A percentile compares a stretch with the other conserved stretches of the same genome.
phyloP scores from a whole-genome alignment of 1,284 basidiomycete species.

The Fomitiporia mediterranea region DNA sequence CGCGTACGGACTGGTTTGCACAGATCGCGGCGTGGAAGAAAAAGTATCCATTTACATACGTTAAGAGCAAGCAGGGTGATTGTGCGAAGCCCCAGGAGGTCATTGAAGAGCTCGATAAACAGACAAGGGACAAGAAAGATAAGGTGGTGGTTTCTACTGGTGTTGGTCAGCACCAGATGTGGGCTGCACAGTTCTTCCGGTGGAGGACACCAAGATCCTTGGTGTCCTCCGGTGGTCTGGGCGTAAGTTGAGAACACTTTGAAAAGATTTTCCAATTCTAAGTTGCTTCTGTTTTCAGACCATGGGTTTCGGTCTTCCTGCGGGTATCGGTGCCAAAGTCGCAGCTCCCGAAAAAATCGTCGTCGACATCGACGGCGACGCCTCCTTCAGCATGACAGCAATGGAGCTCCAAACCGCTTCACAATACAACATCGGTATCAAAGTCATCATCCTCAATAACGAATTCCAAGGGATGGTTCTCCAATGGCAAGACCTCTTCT shows the following conservation, averaged over 20 bases:
- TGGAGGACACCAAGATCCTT: constrained; percentile 87
- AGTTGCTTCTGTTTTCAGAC: constrained; percentile 46
- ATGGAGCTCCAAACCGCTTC: constrained; percentile 97
- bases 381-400: constrained; percentile 98
- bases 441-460: constrained; percentile 88
- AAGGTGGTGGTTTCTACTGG: constrained; percentile 89
- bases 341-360: constrained; percentile 92
- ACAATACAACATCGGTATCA: constrained; percentile 91
- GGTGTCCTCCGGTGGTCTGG: constrained; percentile 96
- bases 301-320: constrained; percentile 96
- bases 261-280: constrained; percentile 18
- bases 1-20: constrained; percentile 77
- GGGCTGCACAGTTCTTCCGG: constrained; percentile 93
- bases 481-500: constrained; percentile 99
- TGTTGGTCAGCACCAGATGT: constrained; percentile 99
- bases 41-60: constrained; percentile 88
- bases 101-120: constrained; percentile 84
- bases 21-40: constrained; percentile 85
- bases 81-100: constrained; percentile 96
- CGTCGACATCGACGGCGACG: constrained; percentile 95
- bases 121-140: constrained; percentile 75
- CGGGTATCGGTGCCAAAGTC: constrained; percentile 95
- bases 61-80: constrained; percentile 57
- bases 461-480: constrained; percentile 98
- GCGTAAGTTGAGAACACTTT: constrained; percentile 49